Conservation (phyloP, 805 yeast genomes). For the Wickerhamiella azyma region DNA sequence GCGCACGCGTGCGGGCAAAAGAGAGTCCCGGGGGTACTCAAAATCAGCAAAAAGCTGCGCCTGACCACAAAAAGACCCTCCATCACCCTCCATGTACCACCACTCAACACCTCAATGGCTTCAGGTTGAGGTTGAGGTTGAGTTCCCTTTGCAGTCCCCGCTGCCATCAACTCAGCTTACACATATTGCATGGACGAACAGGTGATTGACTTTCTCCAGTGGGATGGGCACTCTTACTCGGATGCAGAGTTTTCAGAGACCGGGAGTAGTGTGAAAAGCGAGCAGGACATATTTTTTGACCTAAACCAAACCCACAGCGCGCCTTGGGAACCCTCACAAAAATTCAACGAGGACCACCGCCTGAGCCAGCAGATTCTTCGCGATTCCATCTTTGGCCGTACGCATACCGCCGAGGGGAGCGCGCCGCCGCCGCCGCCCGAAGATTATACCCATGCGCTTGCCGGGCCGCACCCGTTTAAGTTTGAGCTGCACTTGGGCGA, state of each 20-base stretch:
- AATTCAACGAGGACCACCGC: constrained; percentile 6
- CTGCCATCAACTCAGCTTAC: too few species aligned
- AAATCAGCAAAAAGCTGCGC: too few species aligned
- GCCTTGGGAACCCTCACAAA: constrained; percentile 6
- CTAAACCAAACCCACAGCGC: neutral
- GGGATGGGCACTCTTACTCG: constrained; percentile 3
- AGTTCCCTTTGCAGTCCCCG: too few species aligned
- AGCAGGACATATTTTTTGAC: neutral
- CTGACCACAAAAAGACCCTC: too few species aligned
- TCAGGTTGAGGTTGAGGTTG: too few species aligned
- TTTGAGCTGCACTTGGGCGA: constrained; percentile 30
- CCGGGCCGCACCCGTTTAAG: constrained; percentile 10
- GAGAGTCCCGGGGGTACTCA: too few species aligned
- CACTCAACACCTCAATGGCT: too few species aligned
- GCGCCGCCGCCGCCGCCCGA: constrained; percentile 10
- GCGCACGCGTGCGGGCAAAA: too few species aligned
- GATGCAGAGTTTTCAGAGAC: constrained; percentile 5
- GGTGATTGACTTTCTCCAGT: constrained; percentile 4
- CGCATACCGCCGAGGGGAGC: constrained; percentile 6
- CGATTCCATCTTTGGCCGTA: constrained; percentile 15
- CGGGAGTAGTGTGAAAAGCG: constrained; percentile 1
- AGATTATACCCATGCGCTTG: constrained; percentile 8
- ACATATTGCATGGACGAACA: neutral
- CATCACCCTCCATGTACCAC: too few species aligned
- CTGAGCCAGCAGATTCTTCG: constrained; percentile 15